phyloP scores from a whole-genome alignment of 345 rosid species.

The Rhizophora apiculata region DNA sequence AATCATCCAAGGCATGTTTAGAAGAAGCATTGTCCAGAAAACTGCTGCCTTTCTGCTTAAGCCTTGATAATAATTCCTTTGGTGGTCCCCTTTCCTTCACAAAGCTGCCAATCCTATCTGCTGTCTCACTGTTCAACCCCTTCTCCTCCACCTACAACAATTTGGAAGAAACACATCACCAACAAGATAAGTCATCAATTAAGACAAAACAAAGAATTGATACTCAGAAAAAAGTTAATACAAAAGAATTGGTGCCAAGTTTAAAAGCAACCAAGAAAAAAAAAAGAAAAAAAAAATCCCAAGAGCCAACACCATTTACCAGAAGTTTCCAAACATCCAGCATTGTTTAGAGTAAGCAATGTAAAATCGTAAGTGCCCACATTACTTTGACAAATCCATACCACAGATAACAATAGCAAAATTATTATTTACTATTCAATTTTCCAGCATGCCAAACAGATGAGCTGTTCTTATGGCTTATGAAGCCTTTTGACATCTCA shows the following conservation, averaged over 20 bases:
- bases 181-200: neutral
- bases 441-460: no score
- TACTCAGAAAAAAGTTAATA: no score
- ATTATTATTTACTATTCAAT: no score
- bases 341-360: no score
- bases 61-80: slow-evolving; percentile 51
- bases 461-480: no score
- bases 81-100: slow-evolving; percentile 81
- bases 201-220: neutral
- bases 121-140: slow-evolving; percentile 63
- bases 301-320: no score
- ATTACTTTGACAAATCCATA: no score
- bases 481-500: no score
- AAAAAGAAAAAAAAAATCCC: neutral
- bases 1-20: slow-evolving; percentile 62
- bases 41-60: slow-evolving; percentile 54
- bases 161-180: neutral
- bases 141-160: slow-evolving; percentile 72
- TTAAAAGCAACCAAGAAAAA: neutral
- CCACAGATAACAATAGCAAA: no score
- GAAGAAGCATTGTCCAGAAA: slow-evolving; percentile 60
- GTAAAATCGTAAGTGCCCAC: no score
- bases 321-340: no score
- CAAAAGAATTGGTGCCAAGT: no score
- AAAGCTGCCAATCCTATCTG: slow-evolving; percentile 71